A percentile compares a stretch with the other conserved stretches of the same genome.
Conservation (phyloP, 116 monocot genomes). For the Cymodocea nodosa region DNA sequence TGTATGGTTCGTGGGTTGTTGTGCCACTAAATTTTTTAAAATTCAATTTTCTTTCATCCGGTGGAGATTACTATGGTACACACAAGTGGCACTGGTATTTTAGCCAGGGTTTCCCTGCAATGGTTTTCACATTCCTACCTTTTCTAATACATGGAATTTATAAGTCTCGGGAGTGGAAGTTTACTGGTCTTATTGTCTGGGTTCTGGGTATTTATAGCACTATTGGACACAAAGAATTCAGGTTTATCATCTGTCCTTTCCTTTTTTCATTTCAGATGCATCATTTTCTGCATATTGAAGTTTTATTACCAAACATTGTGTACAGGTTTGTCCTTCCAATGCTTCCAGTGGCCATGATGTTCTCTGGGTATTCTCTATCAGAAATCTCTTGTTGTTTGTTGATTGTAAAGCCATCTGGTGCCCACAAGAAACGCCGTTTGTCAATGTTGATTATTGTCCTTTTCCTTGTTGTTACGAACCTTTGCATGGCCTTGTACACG, state of each 20-base stretch:
- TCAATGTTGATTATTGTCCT: conserved; percentile 11
- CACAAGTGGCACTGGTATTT: conserved; percentile 96
- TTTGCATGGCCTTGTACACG: conserved; percentile 90
- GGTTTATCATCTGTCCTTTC: conserved; percentile 20
- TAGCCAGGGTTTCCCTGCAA: conserved; percentile 76
- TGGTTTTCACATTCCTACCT: conserved; percentile 81
- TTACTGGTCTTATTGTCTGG: conserved; percentile 83
- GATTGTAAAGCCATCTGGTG: not conserved
- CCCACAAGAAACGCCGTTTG: not conserved
- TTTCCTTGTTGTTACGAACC: conserved; percentile 66
- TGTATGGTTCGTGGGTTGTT: conserved; percentile 74
- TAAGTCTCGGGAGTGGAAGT: conserved; percentile 67
- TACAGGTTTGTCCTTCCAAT: conserved; percentile 94
- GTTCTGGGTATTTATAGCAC: conserved; percentile 71
- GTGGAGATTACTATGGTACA: conserved; percentile 93
- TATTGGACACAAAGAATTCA: conserved; percentile 98
- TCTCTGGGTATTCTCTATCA: conserved; percentile 78
- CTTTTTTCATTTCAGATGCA: not conserved
- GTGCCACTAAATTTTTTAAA: conserved; percentile 90
- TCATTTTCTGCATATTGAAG: not conserved
- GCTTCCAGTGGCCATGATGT: conserved; percentile 79
- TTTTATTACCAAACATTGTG: not conserved
- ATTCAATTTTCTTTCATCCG: conserved; percentile 92
- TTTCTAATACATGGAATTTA: conserved; percentile 55
- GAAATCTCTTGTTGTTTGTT: conserved; percentile 18